Base-by-base conservation (phyloP, 306 rosid genomes). In the Potentilla sterilis region DNA sequence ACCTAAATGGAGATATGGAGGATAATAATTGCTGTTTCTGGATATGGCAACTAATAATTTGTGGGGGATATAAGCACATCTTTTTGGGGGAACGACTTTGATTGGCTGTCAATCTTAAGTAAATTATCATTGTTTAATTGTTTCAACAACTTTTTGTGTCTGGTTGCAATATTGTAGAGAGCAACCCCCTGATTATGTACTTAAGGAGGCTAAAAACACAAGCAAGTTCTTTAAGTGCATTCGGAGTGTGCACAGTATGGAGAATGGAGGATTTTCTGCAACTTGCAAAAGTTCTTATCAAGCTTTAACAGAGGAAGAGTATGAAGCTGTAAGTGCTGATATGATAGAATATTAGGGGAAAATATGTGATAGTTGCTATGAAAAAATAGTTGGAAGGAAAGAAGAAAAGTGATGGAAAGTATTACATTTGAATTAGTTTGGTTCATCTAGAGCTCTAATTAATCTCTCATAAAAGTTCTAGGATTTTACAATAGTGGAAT, bases 151-250 rank as follows among this genome's bases (percentile, higher is more conserved):
- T 15, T 81, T 72, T 74, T 47, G 12, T 34, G 52, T 76, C 55
- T 79, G 70, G 77, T 76, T 77, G 49, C 64, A 74, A 69, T 79
- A 68, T 75, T 90, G 81, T 84, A 96, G 99, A 80, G 97, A 87
- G 68, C 99, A 90, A 76, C 99, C 99, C 73, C 98, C 99, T 24
- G 99, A 96, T 89, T 89, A 89, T 83, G 72, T 96, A 73, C 87
- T 96, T 62, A 89, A 93, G 88, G 98, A 92, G 80, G 98, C 99
- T 67, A 96, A 96, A 87, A 89, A 86, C 91, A 89, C 98, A 72
- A 82, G 86, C 81, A 96, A 96, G 82, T 96, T 92, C 85, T 96
- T 92, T 35, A 91, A 93, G 87, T 91, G 92, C 81, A 81, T 89
- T 2, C 93, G 93, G 81, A 86, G 88, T 81, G 84, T 91, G 79